These are phyloP conservation scores for Fusarium hainanense DNA, from an alignment of 2,329 filamentous ascomycete species.

Conservation along the genomic window DNA sequence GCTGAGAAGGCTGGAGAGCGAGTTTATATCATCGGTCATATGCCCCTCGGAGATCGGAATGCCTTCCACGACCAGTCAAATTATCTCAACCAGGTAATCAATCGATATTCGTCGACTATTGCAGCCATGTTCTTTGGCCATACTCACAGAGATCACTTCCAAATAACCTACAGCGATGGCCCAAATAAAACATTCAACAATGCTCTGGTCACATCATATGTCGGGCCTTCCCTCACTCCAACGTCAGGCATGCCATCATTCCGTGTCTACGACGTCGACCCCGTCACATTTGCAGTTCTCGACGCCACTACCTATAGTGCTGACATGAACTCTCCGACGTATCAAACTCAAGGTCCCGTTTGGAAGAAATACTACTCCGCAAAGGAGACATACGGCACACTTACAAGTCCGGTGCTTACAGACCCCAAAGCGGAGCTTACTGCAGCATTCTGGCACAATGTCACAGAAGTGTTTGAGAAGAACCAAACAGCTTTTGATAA, in stretches of 20 bases:
- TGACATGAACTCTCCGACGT: slow-evolving; percentile 59
- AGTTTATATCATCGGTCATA: slow-evolving; percentile 69
- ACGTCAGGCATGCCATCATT: slow-evolving; percentile 67
- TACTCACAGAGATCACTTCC: slow-evolving; percentile 67
- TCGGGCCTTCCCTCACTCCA: slow-evolving; percentile 65
- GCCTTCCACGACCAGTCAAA: slow-evolving; percentile 64
- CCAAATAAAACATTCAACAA: slow-evolving; percentile 53
- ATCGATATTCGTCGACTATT: slow-evolving; percentile 65
- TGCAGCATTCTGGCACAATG: slow-evolving; percentile 68
- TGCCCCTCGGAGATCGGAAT: slow-evolving; percentile 62
- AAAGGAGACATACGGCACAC: slow-evolving; percentile 62
- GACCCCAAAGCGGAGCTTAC: slow-evolving; percentile 59
- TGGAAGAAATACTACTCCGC: slow-evolving; percentile 69
- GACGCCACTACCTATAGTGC: slow-evolving; percentile 66
- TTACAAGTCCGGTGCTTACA: slow-evolving; percentile 55
- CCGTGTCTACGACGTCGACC: slow-evolving; percentile 68
- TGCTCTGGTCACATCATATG: slow-evolving; percentile 63
- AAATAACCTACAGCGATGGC: slow-evolving; percentile 65
- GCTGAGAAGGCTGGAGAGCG: slow-evolving; percentile 64
- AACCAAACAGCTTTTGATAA: slow-evolving; percentile 57
- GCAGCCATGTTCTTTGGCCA: slow-evolving; percentile 68
- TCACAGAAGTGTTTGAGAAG: slow-evolving; percentile 61
- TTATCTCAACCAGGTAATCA: slow-evolving; percentile 64
- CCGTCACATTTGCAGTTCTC: slow-evolving; percentile 65
- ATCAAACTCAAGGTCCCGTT: slow-evolving; percentile 57